These are phyloP conservation scores for Aureobasidium sp. DNA, from an alignment of 2,329 filamentous ascomycete species.

Conservation along the genomic window DNA sequence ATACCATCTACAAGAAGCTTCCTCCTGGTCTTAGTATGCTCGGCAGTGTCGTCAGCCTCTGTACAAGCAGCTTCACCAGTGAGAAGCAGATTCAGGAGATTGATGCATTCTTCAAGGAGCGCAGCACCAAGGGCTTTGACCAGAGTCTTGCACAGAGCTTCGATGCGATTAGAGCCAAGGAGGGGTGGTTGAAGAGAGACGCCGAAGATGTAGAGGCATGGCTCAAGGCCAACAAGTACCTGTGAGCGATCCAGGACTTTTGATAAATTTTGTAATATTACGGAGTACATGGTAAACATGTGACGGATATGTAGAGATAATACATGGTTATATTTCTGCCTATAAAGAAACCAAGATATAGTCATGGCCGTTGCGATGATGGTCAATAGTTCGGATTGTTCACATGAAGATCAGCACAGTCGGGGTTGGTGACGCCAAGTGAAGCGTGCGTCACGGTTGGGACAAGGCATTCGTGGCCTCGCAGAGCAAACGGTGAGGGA, in stretches of 20 bases:
- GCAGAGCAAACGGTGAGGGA: background rate
- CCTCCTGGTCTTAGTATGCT: constrained; percentile 84
- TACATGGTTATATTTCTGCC: background rate
- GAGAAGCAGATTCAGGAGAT: constrained; percentile 67
- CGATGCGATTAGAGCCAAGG: constrained; percentile 77
- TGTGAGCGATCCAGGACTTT: constrained; percentile 22
- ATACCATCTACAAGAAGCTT: constrained; percentile 68
- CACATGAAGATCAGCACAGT: background rate
- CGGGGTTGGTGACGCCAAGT: background rate
- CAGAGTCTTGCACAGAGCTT: constrained; percentile 79
- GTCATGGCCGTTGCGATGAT: background rate
- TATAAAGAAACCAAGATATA: too few relatives aligned
- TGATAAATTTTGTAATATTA: background rate
- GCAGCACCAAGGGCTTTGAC: constrained; percentile 82
- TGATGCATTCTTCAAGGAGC: constrained; percentile 69
- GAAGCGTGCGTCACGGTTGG: background rate
- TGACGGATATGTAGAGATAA: background rate
- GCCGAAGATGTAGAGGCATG: constrained; percentile 64
- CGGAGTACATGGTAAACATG: background rate
- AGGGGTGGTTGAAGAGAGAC: constrained; percentile 71
- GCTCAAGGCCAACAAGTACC: constrained; percentile 58
- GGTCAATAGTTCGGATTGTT: background rate
- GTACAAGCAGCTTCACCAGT: constrained; percentile 71
- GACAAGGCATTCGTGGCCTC: background rate
- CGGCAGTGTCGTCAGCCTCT: constrained; percentile 72